phyloP scores from a whole-genome alignment of 345 rosid genomes.

The Lagerstroemia speciosa region DNA sequence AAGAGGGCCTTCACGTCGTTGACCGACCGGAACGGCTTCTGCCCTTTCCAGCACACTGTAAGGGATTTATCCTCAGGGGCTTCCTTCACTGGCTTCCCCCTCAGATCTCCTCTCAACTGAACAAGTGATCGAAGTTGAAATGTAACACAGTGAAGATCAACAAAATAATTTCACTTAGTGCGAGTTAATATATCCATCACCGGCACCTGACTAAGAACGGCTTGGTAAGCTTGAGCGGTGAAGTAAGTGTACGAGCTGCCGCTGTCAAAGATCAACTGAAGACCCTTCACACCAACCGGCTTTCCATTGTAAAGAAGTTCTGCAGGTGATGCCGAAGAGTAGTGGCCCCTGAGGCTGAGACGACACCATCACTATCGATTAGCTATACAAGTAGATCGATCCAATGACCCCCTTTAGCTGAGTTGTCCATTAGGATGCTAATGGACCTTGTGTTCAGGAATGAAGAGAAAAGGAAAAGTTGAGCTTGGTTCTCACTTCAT shows the following conservation, averaged over 20 bases:
- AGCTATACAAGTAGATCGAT: neutral
- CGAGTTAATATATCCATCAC: neutral
- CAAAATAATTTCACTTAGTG: neutral
- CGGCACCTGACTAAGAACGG: constrained; percentile 44
- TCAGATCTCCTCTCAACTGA: constrained; percentile 38
- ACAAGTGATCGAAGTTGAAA: neutral
- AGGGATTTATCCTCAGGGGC: constrained; percentile 51
- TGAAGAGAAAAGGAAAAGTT: neutral
- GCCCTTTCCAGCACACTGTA: constrained; percentile 79
- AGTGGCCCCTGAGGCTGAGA: constrained; percentile 65
- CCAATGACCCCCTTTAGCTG: neutral
- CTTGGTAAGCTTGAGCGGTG: constrained; percentile 36
- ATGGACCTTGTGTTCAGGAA: neutral
- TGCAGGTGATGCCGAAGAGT: constrained; percentile 58
- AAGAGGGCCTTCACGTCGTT: constrained; percentile 45
- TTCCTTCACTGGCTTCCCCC: constrained; percentile 41
- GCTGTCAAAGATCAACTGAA: constrained; percentile 58
- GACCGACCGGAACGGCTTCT: constrained; percentile 40
- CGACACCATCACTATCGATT: neutral
- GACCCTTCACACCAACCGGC: constrained; percentile 48
- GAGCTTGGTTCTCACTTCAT: too few species aligned
- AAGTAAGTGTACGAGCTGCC: constrained; percentile 92
- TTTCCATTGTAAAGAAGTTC: constrained; percentile 51
- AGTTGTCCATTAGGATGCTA: neutral
- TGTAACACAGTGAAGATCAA: neutral